Evolutionary conservation across 2,329 filamentous ascomycete genomes (phyloP).

Genomic region (Elsinoe necatrix): DNA sequence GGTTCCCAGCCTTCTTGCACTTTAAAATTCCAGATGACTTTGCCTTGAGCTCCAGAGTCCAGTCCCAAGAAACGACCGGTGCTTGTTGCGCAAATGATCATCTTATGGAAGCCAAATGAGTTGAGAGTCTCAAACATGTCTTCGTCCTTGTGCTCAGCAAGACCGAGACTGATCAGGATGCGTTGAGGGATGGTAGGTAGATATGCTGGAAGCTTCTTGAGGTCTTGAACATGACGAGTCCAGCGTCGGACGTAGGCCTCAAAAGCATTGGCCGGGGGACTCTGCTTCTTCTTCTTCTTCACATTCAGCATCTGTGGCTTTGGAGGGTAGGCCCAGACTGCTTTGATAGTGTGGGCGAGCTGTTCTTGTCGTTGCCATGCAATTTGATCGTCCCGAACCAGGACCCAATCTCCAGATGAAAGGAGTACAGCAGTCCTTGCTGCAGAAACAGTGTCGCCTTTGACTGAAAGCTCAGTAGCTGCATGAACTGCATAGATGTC

Average conservation of each 20-base stretch:
- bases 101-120: constrained; percentile 81
- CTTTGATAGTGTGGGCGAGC: constrained; percentile 68
- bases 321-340: constrained; percentile 61
- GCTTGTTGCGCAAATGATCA: constrained; percentile 70
- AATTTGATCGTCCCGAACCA: constrained; percentile 72
- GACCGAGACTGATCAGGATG: constrained; percentile 46
- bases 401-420: constrained; percentile 63
- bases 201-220: constrained; percentile 67
- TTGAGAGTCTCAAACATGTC: constrained; percentile 52
- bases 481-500: constrained; percentile 49
- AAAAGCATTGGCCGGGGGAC: constrained; percentile 53
- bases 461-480: constrained; percentile 74
- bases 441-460: constrained; percentile 59
- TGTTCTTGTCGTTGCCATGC: constrained; percentile 78
- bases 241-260: constrained; percentile 83
- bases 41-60: constrained; percentile 65
- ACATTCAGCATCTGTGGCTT: neutral
- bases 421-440: constrained; percentile 65
- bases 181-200: constrained; percentile 60
- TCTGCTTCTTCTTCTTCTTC: constrained; percentile 1
- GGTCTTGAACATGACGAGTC: constrained; percentile 69
- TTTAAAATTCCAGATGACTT: constrained; percentile 66
- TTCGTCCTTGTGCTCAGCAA: constrained; percentile 17
- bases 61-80: constrained; percentile 73
- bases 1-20: constrained; percentile 23